These are phyloP conservation scores for Blastocladiella emersonii DNA, from an alignment of 371 early-diverging fungal genomes.

Conservation along the genomic window DNA sequence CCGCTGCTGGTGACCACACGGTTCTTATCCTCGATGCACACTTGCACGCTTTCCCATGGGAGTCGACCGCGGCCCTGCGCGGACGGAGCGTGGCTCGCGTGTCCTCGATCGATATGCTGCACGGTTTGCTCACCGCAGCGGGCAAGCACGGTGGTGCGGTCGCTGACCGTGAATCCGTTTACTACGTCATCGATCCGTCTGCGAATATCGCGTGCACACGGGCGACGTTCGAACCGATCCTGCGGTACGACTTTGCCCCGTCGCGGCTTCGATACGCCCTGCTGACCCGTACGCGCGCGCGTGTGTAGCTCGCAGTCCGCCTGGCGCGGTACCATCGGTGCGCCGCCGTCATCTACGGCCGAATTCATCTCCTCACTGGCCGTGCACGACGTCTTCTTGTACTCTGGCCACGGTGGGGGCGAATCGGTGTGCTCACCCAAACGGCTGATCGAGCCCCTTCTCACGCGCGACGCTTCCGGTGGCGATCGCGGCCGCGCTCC, in stretches of 20 bases:
- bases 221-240: constrained; percentile 37
- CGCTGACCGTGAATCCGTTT: constrained; percentile 31
- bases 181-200: constrained; percentile 78
- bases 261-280: too few relatives aligned
- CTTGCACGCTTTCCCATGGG: constrained; percentile 70
- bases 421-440: constrained; percentile 36
- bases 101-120: constrained; percentile 58
- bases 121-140: constrained; percentile 40
- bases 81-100: constrained; percentile 57
- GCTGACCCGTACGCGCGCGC: too few relatives aligned
- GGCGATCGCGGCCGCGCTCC: too few relatives aligned
- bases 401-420: constrained; percentile 97
- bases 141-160: constrained; percentile 10
- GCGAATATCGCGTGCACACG: constrained; percentile 75
- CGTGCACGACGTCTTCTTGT: constrained; percentile 58
- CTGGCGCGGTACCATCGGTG: background rate
- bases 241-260: too few relatives aligned
- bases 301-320: background rate
- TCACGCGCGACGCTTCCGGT: too few relatives aligned
- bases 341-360: background rate
- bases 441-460: constrained; percentile 22
- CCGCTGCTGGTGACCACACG: constrained; percentile 30
- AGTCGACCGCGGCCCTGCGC: constrained; percentile 57
- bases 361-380: background rate
- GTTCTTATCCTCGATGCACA: constrained; percentile 71